A percentile compares a stretch with the other conserved stretches of the same genome.
phyloP scores from a whole-genome alignment of 2,329 filamentous ascomycete genomes.

The Diplodia scrobiculata region DNA sequence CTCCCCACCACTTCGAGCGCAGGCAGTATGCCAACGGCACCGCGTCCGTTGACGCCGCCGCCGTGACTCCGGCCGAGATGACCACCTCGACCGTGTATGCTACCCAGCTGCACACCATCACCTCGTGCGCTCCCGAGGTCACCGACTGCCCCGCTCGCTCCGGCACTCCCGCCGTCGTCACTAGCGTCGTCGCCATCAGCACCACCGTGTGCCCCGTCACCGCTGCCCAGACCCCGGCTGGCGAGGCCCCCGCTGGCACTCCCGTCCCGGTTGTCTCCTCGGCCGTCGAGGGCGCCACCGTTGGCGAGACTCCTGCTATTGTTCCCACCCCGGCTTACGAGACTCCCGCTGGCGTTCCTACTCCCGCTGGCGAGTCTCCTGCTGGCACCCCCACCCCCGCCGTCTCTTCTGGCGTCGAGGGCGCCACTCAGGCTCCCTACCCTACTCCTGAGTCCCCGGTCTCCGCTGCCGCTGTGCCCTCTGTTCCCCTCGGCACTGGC shows the following conservation, averaged over 20 bases:
- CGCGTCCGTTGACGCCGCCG: conserved; percentile 26
- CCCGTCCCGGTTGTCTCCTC: conserved; percentile 26
- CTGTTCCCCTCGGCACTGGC: conserved; percentile 33
- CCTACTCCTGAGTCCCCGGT: conserved; percentile 28
- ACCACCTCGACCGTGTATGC: conserved; percentile 31
- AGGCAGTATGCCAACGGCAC: conserved; percentile 27
- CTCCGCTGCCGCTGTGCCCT: conserved; percentile 27
- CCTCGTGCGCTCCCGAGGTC: conserved; percentile 28
- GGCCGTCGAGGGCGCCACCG: conserved; percentile 32
- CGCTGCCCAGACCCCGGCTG: conserved; percentile 37
- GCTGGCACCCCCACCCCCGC: conserved; percentile 2
- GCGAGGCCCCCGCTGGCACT: conserved; percentile 30
- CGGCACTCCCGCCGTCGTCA: conserved; percentile 30
- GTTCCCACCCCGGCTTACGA: background rate
- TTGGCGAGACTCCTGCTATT: too few species aligned
- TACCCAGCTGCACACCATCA: conserved; percentile 27
- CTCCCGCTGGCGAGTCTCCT: background rate
- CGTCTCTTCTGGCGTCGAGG: conserved; percentile 22
- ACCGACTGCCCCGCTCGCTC: conserved; percentile 31
- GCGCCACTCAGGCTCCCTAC: conserved; percentile 23
- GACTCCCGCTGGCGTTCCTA: too few species aligned
- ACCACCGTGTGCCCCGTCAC: conserved; percentile 49
- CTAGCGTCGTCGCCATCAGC: conserved; percentile 37
- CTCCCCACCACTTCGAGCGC: conserved; percentile 31
- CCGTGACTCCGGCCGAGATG: conserved; percentile 10